Base-by-base conservation (phyloP, 208 protist genomes). In the Trypanosoma conorhini region DNA sequence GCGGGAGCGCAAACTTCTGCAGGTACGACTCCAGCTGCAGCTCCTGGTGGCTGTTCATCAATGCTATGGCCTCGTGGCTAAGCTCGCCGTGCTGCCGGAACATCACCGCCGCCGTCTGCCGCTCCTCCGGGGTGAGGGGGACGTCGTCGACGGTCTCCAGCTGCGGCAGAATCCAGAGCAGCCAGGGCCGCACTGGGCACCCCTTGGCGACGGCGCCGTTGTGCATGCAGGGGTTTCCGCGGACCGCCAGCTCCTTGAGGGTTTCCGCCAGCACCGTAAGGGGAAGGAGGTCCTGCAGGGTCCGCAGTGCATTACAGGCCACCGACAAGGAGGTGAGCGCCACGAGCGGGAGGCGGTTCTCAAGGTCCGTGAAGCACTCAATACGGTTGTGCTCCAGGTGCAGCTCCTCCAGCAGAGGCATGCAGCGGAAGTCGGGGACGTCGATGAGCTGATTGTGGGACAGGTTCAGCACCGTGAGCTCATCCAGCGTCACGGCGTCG, bases 391-490 rank as follows among this genome's bases (percentile, higher is more conserved):
- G 59, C 38, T 86, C 76, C 15, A 94, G 62, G 70, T 91, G 73
- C 26, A 96, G 77, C 62, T 80, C 71, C 67, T 85, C 61, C 31
- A 96, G 76, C 21, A 72, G n/a, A 7, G 85, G 86, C 54, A 88
- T 76, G n/a, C 71, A 72, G 54, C 91, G 86, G 22, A 96, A 70
- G 67, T 93, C 85, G 3, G 91, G 91, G 10, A 96, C 38, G 51
- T 92, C 88, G 30, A 90, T 70, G 0, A 96, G 71, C n/a, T 76
- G 77, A 71, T 96, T 96, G 80, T 94, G 86, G 0, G 83, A 78
- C 12, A 96, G 56, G 67, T 96, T 80, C 17, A 96, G 66, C 9
- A 70, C 28, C 10, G 76, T 79, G 44, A 96, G 71, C 17, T 62
- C 62, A 13, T 78, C 71, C 24, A 57, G n/a, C 35, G 30, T 22